These are phyloP conservation scores for Sclerotinia subarctica DNA, from an alignment of 2,329 filamentous ascomycete species.

Conservation along the genomic window DNA sequence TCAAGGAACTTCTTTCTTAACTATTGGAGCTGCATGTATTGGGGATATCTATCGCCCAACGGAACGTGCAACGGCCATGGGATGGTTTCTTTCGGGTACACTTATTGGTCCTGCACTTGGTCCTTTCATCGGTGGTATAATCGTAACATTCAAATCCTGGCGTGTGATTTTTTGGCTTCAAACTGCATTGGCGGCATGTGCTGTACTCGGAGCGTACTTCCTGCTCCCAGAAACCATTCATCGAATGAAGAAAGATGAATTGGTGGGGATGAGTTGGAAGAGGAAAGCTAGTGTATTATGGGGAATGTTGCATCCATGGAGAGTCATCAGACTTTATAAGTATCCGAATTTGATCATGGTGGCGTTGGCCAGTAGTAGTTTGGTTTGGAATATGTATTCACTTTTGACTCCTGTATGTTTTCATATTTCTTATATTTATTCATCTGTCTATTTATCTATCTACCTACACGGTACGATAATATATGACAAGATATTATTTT, in stretches of 20 bases:
- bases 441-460: too few relatives aligned
- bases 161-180: constrained; percentile 76
- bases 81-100: constrained; percentile 70
- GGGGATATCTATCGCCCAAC: constrained; percentile 64
- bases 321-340: constrained; percentile 60
- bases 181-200: constrained; percentile 61
- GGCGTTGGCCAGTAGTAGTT: constrained; percentile 55
- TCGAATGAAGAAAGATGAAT: constrained; percentile 58
- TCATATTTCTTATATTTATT: background rate
- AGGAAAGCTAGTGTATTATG: constrained; percentile 55
- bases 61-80: constrained; percentile 68
- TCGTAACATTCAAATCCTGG: constrained; percentile 73
- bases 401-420: constrained; percentile 54
- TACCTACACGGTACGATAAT: too few relatives aligned
- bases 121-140: constrained; percentile 69
- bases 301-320: constrained; percentile 63
- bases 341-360: constrained; percentile 67
- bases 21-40: constrained; percentile 68
- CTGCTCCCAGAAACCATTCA: constrained; percentile 72
- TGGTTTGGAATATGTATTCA: constrained; percentile 75
- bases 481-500: background rate
- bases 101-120: constrained; percentile 70
- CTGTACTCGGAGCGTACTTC: constrained; percentile 58
- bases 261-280: constrained; percentile 51
- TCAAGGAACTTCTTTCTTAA: constrained; percentile 70